phyloP scores from a whole-genome alignment of 176 grass and related monocot genomes.

The Miscanthus lutarioriparius region DNA sequence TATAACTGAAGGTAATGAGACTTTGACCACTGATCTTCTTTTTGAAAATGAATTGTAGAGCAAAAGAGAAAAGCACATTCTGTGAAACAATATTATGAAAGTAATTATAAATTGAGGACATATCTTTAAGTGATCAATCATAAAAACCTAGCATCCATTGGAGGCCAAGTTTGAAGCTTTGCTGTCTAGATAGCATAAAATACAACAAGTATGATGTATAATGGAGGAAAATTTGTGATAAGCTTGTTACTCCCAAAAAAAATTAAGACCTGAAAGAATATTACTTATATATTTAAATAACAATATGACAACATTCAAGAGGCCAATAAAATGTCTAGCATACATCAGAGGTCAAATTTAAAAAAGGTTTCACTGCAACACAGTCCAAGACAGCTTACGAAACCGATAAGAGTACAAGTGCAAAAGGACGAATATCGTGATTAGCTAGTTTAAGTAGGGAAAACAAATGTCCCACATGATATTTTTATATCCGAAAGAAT shows the following conservation, averaged over 20 bases:
- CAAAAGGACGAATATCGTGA: background rate
- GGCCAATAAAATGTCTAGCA: background rate
- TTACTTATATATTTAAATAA: background rate
- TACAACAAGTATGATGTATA: background rate
- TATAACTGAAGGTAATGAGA: background rate
- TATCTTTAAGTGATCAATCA: background rate
- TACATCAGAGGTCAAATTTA: background rate
- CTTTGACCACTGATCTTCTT: background rate
- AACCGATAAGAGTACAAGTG: background rate
- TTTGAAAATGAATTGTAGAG: background rate
- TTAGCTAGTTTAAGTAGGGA: slow-evolving; percentile 17
- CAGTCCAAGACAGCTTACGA: background rate
- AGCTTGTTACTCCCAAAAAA: background rate
- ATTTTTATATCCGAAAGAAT: background rate
- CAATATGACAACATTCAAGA: slow-evolving; percentile 5
- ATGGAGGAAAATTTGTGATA: background rate
- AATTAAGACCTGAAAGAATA: background rate
- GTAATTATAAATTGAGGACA: background rate
- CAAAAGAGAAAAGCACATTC: background rate
- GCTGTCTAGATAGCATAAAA: slow-evolving; percentile 3
- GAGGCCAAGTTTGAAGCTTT: background rate
- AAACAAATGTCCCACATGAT: background rate
- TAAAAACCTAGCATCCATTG: background rate
- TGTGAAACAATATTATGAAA: background rate
- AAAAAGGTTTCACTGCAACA: background rate